Conservation (phyloP, 345 rosid genomes). For the Draba incana region DNA sequence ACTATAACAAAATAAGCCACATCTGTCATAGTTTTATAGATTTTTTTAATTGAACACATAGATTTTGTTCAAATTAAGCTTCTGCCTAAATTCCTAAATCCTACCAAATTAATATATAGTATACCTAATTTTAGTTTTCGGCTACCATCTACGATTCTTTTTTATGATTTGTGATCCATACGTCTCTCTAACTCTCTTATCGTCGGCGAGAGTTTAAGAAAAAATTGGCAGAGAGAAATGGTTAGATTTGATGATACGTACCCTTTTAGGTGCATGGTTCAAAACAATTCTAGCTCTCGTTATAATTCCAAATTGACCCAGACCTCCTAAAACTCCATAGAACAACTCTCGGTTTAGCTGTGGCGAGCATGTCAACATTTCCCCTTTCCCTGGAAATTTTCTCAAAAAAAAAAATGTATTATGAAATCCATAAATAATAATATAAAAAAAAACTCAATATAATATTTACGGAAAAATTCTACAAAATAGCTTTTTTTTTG, state of each 20-base stretch:
- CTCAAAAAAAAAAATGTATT: too few species aligned
- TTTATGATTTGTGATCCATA: slow-evolving; percentile 27
- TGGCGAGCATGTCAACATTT: slow-evolving; percentile 71
- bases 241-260: slow-evolving; percentile 43
- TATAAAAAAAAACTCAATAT: too few species aligned
- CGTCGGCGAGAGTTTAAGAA: too few species aligned
- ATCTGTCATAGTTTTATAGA: background rate
- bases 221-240: background rate
- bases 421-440: background rate
- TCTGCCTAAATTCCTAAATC: slow-evolving; percentile 25
- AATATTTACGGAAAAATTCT: too few species aligned
- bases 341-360: slow-evolving; percentile 71
- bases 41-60: slow-evolving; percentile 23
- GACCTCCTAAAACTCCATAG: slow-evolving; percentile 82
- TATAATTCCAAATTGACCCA: slow-evolving; percentile 95
- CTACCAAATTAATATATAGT: slow-evolving; percentile 4
- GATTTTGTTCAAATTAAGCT: slow-evolving; percentile 22
- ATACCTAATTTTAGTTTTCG: slow-evolving; percentile 15
- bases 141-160: slow-evolving; percentile 16
- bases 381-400: slow-evolving; percentile 89
- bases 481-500: too few species aligned
- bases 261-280: slow-evolving; percentile 79
- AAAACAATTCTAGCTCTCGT: slow-evolving; percentile 84
- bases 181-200: slow-evolving; percentile 36
- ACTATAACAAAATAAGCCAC: slow-evolving; percentile 26